These are phyloP conservation scores for Gyromitra esculenta DNA, from an alignment of 2,329 filamentous ascomycete species.

Conservation along the genomic window DNA sequence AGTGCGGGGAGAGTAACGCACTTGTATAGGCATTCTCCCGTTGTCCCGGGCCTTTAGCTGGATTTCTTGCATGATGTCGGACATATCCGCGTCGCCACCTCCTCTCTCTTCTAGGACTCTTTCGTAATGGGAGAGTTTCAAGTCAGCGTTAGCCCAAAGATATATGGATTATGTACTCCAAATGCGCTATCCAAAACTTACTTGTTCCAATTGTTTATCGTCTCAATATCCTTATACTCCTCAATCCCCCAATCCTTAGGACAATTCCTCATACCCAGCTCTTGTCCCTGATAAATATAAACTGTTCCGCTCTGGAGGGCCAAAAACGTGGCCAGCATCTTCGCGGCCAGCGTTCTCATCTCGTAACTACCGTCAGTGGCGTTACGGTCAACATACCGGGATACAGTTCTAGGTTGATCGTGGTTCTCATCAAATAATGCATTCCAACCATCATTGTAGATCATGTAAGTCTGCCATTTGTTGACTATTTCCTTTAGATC, in stretches of 20 bases:
- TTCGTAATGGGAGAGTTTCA: slow-evolving; percentile 5
- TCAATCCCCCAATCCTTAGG: slow-evolving; percentile 70
- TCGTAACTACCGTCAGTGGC: slow-evolving; percentile 64
- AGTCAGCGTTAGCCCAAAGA: not conserved
- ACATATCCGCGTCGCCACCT: slow-evolving; percentile 61
- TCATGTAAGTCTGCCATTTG: slow-evolving; percentile 71
- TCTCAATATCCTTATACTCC: slow-evolving; percentile 75
- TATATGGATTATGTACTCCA: not conserved
- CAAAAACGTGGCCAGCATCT: slow-evolving; percentile 70
- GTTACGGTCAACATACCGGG: slow-evolving; percentile 62
- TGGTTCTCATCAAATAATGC: slow-evolving; percentile 74
- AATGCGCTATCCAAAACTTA: slow-evolving; percentile 16
- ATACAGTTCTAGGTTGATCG: slow-evolving; percentile 71
- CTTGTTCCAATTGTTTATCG: slow-evolving; percentile 66
- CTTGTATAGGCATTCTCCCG: slow-evolving; percentile 71
- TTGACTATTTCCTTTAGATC: slow-evolving; percentile 67
- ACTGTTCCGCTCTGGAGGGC: slow-evolving; percentile 70
- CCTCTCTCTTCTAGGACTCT: slow-evolving; percentile 59
- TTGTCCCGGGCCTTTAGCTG: slow-evolving; percentile 74
- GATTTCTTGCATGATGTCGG: slow-evolving; percentile 63
- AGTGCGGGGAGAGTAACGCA: slow-evolving; percentile 14
- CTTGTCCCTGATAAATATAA: slow-evolving; percentile 76
- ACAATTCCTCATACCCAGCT: slow-evolving; percentile 74
- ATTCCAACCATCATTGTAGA: slow-evolving; percentile 71
- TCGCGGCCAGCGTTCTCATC: slow-evolving; percentile 66